A percentile compares a stretch with the other conserved stretches of the same genome.
phyloP scores from a whole-genome alignment of 1,139 yeast species.

The Hyphopichia buzzinii region DNA sequence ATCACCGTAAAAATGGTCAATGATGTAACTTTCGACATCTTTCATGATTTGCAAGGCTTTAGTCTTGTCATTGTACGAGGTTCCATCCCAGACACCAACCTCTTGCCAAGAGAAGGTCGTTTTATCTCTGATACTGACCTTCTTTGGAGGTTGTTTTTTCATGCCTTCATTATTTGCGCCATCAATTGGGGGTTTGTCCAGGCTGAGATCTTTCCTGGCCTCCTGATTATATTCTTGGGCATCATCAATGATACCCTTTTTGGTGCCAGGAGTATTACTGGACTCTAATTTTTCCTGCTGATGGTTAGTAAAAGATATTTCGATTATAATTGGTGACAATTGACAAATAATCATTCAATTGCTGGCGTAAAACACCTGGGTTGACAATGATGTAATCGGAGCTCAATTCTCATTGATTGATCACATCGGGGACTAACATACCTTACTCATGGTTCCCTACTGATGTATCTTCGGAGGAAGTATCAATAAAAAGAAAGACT shows the following conservation, averaged over 20 bases:
- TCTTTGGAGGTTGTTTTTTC: constrained; percentile 13
- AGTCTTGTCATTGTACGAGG: constrained; percentile 22
- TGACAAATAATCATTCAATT: neutral
- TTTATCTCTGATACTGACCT: constrained; percentile 25
- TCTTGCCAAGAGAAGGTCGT: constrained; percentile 42
- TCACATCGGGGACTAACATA: constrained; percentile 3
- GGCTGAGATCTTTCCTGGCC: constrained; percentile 15
- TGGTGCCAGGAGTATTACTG: neutral
- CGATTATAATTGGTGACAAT: too few relatives aligned
- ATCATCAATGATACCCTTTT: constrained; percentile 24
- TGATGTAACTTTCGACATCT: constrained; percentile 54
- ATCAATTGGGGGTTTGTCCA: constrained; percentile 18
- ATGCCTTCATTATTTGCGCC: constrained; percentile 15
- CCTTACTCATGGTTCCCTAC: constrained; percentile 1
- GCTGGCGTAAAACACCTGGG: neutral
- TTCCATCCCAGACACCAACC: constrained; percentile 41
- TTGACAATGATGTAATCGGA: too few relatives aligned
- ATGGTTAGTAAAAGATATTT: too few relatives aligned
- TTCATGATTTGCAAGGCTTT: constrained; percentile 24
- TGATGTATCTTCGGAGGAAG: neutral
- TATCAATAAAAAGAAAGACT: neutral
- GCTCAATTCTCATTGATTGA: too few relatives aligned
- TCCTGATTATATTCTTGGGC: constrained; percentile 27
- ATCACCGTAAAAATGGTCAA: constrained; percentile 69
- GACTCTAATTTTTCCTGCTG: constrained; percentile 2